phyloP scores from a whole-genome alignment of 2,329 filamentous ascomycete species.

The Cladosporium sp. region DNA sequence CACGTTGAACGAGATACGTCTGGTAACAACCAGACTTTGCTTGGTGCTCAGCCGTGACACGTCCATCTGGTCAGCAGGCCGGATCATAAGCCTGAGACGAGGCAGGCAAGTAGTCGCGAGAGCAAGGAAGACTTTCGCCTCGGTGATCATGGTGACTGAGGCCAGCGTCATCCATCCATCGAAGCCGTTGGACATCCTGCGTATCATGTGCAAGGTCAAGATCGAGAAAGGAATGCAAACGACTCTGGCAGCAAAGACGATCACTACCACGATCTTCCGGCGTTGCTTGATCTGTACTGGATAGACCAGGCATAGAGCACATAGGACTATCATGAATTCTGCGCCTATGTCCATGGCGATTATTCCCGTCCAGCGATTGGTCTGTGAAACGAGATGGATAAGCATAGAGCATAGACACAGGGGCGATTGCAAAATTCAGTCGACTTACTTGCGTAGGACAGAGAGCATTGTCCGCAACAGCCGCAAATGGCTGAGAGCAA shows the following conservation, averaged over 20 bases:
- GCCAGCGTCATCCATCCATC: background rate
- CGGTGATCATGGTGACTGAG: background rate
- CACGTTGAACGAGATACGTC: background rate
- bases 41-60: background rate
- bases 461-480: background rate
- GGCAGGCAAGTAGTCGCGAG: background rate
- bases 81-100: background rate
- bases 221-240: constrained; percentile 1
- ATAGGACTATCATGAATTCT: background rate
- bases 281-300: background rate
- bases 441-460: background rate
- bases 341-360: background rate
- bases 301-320: constrained; percentile 2
- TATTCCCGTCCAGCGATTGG: background rate
- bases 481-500: background rate
- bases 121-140: constrained; percentile 4
- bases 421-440: background rate
- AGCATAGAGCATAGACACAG: background rate
- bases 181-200: background rate
- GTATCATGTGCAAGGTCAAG: background rate
- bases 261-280: constrained; percentile 1
- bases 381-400: background rate
- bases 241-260: background rate
- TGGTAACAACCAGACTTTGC: background rate
- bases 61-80: background rate